Conservation (phyloP, 2,329 filamentous ascomycete genomes). For the Herpotrichia juniperi region DNA sequence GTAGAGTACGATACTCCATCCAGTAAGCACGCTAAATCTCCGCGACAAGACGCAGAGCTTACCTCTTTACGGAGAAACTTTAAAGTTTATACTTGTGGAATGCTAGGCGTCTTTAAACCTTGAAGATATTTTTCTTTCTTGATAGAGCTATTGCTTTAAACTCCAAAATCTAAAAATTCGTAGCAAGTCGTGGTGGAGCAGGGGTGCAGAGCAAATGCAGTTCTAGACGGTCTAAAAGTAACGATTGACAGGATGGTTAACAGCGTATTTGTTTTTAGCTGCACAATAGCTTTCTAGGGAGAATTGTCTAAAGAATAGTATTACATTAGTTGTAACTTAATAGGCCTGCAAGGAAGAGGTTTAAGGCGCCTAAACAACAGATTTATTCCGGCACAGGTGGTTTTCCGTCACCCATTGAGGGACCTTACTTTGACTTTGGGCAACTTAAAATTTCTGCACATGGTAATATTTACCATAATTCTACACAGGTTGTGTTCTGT, state of each 20-base stretch:
- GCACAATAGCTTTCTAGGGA: conserved; percentile 4
- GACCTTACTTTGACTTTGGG: too few relatives aligned
- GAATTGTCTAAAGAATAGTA: conserved; percentile 13
- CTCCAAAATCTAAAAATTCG: not conserved
- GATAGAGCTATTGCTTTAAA: not conserved
- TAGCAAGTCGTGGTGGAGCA: conserved; percentile 3
- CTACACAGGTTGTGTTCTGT: too few relatives aligned
- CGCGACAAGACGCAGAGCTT: too few relatives aligned
- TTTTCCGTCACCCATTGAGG: conserved; percentile 8
- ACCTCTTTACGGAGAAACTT: conserved; percentile 5
- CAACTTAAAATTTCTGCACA: too few relatives aligned
- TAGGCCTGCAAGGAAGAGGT: conserved; percentile 4
- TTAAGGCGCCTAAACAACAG: conserved; percentile 1
- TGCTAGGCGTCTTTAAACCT: not conserved
- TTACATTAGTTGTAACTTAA: conserved; percentile 4
- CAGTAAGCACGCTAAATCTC: too few relatives aligned
- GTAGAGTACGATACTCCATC: too few relatives aligned
- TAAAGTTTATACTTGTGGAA: not conserved
- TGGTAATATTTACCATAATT: too few relatives aligned
- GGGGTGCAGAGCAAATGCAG: conserved; percentile 6
- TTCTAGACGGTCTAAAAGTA: not conserved
- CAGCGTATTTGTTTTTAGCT: conserved; percentile 10
- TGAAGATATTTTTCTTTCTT: not conserved
- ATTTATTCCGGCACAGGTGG: conserved; percentile 5
- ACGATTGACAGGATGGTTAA: conserved; percentile 3